phyloP scores from a whole-genome alignment of 768 basidiomycete genomes.

The Russula olivacea region DNA sequence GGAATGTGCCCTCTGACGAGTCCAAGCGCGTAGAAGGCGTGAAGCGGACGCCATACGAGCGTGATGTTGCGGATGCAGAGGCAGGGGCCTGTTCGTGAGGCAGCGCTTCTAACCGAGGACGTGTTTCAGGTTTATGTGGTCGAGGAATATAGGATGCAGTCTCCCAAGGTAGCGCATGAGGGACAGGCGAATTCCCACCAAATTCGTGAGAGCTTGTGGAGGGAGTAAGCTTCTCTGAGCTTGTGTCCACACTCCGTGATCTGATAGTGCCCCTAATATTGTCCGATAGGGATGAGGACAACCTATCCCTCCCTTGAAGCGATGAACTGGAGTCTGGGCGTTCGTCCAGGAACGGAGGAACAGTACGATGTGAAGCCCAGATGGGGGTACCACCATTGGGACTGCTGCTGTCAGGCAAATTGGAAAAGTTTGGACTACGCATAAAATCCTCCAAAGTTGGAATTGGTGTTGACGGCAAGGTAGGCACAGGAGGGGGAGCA shows the following conservation, averaged over 20 bases:
- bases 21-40: slow-evolving; percentile 18
- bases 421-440: slow-evolving; percentile 5
- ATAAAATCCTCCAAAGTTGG: slow-evolving; percentile 9
- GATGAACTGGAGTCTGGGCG: background rate
- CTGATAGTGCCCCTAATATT: background rate
- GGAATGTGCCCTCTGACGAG: background rate
- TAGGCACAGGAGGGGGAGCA: slow-evolving; percentile 16
- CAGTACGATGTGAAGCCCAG: background rate
- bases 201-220: slow-evolving; percentile 10
- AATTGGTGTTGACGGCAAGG: slow-evolving; percentile 8
- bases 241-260: slow-evolving; percentile 1
- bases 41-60: slow-evolving; percentile 15
- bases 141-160: background rate
- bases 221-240: background rate
- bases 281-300: background rate
- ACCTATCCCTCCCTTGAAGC: background rate
- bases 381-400: background rate
- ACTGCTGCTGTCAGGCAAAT: background rate
- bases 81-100: background rate
- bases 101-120: background rate
- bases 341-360: background rate
- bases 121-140: background rate
- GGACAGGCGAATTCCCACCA: background rate
- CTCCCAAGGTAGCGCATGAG: background rate
- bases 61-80: slow-evolving; percentile 1